These are phyloP conservation scores for Phytophthora nicotianae DNA, from an alignment of 352 stramenopile species.

Conservation along the genomic window DNA sequence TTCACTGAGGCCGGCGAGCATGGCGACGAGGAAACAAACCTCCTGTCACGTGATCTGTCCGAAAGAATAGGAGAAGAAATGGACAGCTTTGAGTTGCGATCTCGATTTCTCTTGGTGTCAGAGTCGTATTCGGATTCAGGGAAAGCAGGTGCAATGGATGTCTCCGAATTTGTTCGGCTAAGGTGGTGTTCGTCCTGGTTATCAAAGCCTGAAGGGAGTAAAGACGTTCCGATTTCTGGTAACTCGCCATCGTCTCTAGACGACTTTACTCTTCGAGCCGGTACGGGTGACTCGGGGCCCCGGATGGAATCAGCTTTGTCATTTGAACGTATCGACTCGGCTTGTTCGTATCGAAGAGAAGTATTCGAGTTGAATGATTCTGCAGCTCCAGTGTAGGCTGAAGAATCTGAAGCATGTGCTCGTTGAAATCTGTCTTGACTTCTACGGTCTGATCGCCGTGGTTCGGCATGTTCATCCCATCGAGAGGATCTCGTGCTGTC, in stretches of 20 bases:
- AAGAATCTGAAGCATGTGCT: not conserved
- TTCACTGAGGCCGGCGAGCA: constrained; percentile 18
- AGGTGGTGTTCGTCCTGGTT: constrained; percentile 24
- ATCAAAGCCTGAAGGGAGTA: not conserved
- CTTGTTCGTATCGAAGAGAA: not conserved
- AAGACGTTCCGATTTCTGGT: not conserved
- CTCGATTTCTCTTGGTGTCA: not conserved
- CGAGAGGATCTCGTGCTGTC: not conserved
- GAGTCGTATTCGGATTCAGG: constrained; percentile 3
- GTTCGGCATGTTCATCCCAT: not conserved
- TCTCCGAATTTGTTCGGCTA: constrained; percentile 30
- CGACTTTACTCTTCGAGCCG: not conserved
- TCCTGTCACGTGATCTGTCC: constrained; percentile 3
- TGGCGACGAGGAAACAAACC: constrained; percentile 5
- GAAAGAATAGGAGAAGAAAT: constrained; percentile 10
- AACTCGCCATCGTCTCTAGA: not conserved
- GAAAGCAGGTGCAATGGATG: constrained; percentile 13
- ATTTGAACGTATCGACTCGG: not conserved
- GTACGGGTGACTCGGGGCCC: constrained; percentile 7
- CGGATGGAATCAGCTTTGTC: constrained; percentile 25
- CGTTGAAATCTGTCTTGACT: not conserved
- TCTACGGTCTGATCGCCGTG: not conserved
- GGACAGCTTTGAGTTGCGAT: constrained; percentile 4
- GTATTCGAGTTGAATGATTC: not conserved
- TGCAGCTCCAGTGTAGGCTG: not conserved